A percentile compares a stretch with the other conserved stretches of the same genome.
These are phyloP conservation scores for Trichoderma koningiopsis DNA, from an alignment of 2,329 filamentous ascomycete species.

Conservation along the genomic window DNA sequence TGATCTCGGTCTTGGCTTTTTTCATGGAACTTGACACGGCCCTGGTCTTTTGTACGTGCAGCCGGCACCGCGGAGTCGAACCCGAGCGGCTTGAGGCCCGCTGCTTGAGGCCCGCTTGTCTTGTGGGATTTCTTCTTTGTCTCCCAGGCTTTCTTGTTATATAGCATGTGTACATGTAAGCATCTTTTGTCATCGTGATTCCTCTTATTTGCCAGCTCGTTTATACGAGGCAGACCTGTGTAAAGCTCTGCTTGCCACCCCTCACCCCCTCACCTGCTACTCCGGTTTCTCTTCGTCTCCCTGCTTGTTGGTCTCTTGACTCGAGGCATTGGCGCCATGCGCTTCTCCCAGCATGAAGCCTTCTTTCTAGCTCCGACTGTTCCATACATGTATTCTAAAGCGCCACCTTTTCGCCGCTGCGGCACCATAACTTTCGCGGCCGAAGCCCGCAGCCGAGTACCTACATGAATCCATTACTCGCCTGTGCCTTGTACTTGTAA, in stretches of 20 bases:
- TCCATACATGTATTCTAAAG: not conserved
- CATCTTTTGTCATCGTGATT: not conserved
- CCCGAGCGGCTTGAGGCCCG: constrained; percentile 9
- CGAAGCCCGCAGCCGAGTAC: not conserved
- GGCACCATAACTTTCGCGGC: not conserved
- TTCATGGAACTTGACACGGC: not conserved
- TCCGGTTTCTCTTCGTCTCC: not conserved
- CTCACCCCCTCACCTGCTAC: not conserved
- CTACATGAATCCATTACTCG: not conserved
- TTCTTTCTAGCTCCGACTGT: not conserved
- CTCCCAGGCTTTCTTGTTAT: not conserved
- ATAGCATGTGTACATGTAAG: not conserved
- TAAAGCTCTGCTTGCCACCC: not conserved
- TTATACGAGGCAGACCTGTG: not conserved
- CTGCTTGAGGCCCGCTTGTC: not conserved
- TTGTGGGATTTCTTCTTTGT: not conserved
- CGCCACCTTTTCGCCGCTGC: not conserved
- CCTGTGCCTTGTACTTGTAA: not conserved
- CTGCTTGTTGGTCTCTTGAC: not conserved
- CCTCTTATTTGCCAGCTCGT: not conserved
- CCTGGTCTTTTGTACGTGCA: constrained; percentile 14
- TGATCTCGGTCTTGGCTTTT: not conserved
- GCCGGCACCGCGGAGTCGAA: constrained; percentile 24
- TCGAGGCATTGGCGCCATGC: not conserved
- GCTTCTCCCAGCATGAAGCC: not conserved